Conservation (phyloP, 2,329 filamentous ascomycete species). For the Ophiosphaerella korrae region DNA sequence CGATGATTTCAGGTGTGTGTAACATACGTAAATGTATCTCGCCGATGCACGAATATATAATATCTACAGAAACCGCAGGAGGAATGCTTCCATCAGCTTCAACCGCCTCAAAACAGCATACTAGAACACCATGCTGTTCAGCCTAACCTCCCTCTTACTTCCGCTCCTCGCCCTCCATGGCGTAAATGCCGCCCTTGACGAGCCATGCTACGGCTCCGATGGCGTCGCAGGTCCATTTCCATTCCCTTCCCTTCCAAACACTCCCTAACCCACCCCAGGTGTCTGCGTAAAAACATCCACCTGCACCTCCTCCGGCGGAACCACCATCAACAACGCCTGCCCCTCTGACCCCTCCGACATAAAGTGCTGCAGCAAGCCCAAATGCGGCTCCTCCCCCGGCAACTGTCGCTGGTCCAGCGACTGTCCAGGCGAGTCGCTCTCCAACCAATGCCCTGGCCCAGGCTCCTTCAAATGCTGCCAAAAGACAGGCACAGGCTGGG, state of each 20-base stretch:
- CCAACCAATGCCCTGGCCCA: conserved; percentile 26
- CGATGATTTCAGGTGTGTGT: too few species aligned
- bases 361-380: conserved; percentile 52
- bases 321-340: conserved; percentile 47
- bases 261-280: conserved; percentile 14
- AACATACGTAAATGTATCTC: background rate
- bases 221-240: conserved; percentile 7
- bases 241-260: background rate
- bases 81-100: too few species aligned
- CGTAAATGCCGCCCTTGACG: conserved; percentile 8
- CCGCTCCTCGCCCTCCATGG: background rate
- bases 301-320: conserved; percentile 48
- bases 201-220: conserved; percentile 9
- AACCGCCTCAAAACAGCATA: background rate
- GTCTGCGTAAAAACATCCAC: conserved; percentile 48
- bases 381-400: conserved; percentile 33
- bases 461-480: conserved; percentile 29
- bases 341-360: conserved; percentile 47
- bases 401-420: conserved; percentile 26
- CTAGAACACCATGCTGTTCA: background rate
- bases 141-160: background rate
- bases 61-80: background rate
- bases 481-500: conserved; percentile 11
- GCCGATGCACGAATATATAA: background rate
- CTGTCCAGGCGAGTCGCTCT: conserved; percentile 17